Evolutionary conservation across 2,329 filamentous ascomycete genomes (phyloP), one percentile per base, ranked within the genome.

Genomic region (Paraconiothyrium brasiliense): DNA sequence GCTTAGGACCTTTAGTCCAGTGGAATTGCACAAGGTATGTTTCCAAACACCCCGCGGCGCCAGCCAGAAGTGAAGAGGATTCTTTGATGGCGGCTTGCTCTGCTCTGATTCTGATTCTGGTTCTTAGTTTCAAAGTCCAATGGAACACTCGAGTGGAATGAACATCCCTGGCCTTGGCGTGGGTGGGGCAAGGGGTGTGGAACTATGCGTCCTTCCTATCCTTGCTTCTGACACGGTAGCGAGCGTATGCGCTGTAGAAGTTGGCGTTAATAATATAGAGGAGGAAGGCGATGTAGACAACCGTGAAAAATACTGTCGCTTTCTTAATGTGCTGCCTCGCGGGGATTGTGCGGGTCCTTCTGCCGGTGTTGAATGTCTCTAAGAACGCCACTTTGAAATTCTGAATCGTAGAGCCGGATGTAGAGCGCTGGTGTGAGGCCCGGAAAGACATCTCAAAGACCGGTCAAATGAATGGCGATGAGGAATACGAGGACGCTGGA

Each of bases 161-260:
- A 24, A 48, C 46, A 30, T 48, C 24, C 46, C 22, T 48, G 46
- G 37, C 37, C 46, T 10, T 48, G 46, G 37, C 37, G 37, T 16
- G 37, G 1, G 37, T 41, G 16, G 27, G 27, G 27, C 27, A 30
- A 30, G 27, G 27, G 27, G 27, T 30, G 27, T 30, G 27, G 27
- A 30, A 30, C 27, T 30, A 30, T 30, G 27, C 27, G 27, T n/a
- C n/a, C 41, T n/a, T 44, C 16, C 3, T 24, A 7, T n/a, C 22
- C 44, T 47, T 47, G 13, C 13, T 27, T 10, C 24, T 20, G 13
- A 27, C 11, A 3, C 27, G 24, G 27, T 32, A 49, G 5, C 48
- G 13, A 13, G 48, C 16, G 13, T 13, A 37, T 13, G 48, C 32
- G 11, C 9, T n/a, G 32, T 51, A 1, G 32, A n/a, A 30, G 11